phyloP scores from a whole-genome alignment of 2,329 filamentous ascomycete species.

The Niveomyces coronatus region DNA sequence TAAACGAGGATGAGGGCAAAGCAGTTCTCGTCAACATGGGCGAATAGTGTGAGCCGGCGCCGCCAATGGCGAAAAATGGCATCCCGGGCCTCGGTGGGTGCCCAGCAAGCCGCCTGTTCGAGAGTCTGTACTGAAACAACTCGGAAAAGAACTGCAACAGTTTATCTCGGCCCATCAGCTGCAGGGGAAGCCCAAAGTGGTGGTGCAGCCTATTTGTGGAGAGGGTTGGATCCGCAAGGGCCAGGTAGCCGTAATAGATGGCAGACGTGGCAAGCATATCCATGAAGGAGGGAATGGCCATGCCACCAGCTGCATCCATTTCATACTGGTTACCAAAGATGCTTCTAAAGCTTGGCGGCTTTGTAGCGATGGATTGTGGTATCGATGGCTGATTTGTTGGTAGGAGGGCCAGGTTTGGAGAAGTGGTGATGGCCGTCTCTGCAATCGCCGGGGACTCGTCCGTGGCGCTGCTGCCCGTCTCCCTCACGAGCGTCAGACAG shows the following conservation, averaged over 20 bases:
- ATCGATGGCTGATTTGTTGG: neutral
- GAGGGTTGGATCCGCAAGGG: slow-evolving; percentile 10
- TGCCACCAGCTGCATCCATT: slow-evolving; percentile 7
- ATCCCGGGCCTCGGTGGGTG: slow-evolving; percentile 2
- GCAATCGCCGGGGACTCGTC: neutral
- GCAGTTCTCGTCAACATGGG: slow-evolving; percentile 1
- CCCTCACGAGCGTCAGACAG: slow-evolving; percentile 8
- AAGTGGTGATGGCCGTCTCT: neutral
- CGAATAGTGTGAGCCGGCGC: slow-evolving; percentile 41
- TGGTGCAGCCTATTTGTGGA: slow-evolving; percentile 6
- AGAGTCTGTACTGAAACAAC: slow-evolving; percentile 10
- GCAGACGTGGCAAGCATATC: slow-evolving; percentile 10
- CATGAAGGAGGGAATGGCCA: slow-evolving; percentile 10
- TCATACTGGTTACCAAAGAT: slow-evolving; percentile 6
- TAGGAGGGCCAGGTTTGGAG: neutral
- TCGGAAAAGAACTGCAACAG: slow-evolving; percentile 12
- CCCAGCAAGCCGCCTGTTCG: neutral
- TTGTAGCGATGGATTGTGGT: neutral
- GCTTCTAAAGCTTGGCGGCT: slow-evolving; percentile 1
- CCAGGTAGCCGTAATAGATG: slow-evolving; percentile 11
- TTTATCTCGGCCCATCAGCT: slow-evolving; percentile 9
- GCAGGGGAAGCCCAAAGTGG: slow-evolving; percentile 11
- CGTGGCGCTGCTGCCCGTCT: neutral
- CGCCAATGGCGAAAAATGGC: slow-evolving; percentile 54
- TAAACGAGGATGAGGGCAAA: slow-evolving; percentile 1